phyloP scores from a whole-genome alignment of 1,284 basidiomycete genomes.

The Coriolopsis trogii region DNA sequence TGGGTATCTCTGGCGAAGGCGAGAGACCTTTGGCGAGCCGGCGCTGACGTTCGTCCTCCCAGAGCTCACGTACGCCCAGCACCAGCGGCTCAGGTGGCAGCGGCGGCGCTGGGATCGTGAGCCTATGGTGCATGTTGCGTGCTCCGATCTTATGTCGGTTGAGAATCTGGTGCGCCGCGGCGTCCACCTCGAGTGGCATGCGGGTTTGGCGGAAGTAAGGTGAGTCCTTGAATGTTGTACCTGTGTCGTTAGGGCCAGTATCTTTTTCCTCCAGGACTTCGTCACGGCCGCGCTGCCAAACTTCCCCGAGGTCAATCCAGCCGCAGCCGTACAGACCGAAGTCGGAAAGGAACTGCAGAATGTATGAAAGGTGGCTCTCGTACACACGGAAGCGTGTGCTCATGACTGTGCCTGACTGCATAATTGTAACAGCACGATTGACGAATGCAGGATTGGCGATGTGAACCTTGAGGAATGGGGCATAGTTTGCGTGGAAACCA shows the following conservation, averaged over 20 bases:
- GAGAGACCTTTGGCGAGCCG: constrained; percentile 65
- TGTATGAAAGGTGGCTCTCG: constrained; percentile 90
- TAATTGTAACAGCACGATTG: constrained; percentile 71
- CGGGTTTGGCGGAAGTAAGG: constrained; percentile 69
- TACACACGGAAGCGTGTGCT: constrained; percentile 77
- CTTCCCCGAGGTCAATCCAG: constrained; percentile 73
- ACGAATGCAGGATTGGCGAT: constrained; percentile 74
- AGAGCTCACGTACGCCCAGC: constrained; percentile 87
- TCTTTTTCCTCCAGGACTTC: constrained; percentile 16
- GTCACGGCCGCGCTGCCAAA: constrained; percentile 55
- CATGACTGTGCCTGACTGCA: constrained; percentile 84
- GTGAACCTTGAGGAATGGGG: constrained; percentile 89
- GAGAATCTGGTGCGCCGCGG: constrained; percentile 80
- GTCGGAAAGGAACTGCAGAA: constrained; percentile 94
- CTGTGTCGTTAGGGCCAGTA: not conserved
- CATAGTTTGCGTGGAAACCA: constrained; percentile 87
- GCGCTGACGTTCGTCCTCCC: constrained; percentile 90
- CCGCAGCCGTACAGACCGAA: constrained; percentile 96
- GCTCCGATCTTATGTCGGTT: constrained; percentile 75
- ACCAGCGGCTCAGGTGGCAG: constrained; percentile 78
- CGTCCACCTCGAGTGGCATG: constrained; percentile 85
- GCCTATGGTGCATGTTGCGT: constrained; percentile 76
- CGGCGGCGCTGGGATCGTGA: constrained; percentile 57
- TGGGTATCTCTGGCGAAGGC: constrained; percentile 69
- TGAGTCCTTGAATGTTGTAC: constrained; percentile 42